Evolutionary conservation across 805 yeast species (phyloP).

Genomic region (Saccharomycodes ludwigii): DNA sequence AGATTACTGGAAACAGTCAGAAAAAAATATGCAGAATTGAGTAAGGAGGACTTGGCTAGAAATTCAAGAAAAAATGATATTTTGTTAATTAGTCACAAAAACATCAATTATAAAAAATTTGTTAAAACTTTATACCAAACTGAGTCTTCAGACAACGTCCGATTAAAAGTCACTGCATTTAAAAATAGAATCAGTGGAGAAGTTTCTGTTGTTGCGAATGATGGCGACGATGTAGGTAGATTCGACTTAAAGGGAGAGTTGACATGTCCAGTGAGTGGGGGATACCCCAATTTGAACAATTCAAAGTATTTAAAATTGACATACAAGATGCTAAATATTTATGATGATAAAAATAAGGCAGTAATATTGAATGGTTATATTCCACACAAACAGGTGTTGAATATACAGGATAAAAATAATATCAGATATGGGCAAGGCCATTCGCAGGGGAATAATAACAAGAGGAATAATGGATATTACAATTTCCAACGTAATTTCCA

Average conservation of each 20-base stretch:
- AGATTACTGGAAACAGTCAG: slow-evolving; percentile 57
- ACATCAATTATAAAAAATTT: slow-evolving; percentile 31
- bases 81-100: slow-evolving; percentile 52
- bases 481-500: slow-evolving; percentile 17
- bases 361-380: slow-evolving; percentile 74
- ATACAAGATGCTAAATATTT: slow-evolving; percentile 44
- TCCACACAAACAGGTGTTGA: slow-evolving; percentile 47
- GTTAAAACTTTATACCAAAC: slow-evolving; percentile 22
- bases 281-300: slow-evolving; percentile 29
- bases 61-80: slow-evolving; percentile 63
- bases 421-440: slow-evolving; percentile 36
- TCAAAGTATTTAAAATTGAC: slow-evolving; percentile 31
- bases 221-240: slow-evolving; percentile 18
- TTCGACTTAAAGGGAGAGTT: slow-evolving; percentile 21
- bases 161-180: slow-evolving; percentile 10
- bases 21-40: slow-evolving; percentile 46
- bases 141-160: slow-evolving; percentile 12
- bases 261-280: slow-evolving; percentile 25
- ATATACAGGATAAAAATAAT: slow-evolving; percentile 55
- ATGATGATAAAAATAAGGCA: slow-evolving; percentile 45
- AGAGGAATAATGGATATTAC: slow-evolving; percentile 14
- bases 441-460: slow-evolving; percentile 18
- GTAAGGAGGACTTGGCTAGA: slow-evolving; percentile 56
- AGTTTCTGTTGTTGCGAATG: slow-evolving; percentile 20
- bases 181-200: slow-evolving; percentile 49